Evolutionary conservation across 1,139 yeast species (phyloP), one percentile per base, ranked within the genome.

Genomic region (Candida labiduridarum): DNA sequence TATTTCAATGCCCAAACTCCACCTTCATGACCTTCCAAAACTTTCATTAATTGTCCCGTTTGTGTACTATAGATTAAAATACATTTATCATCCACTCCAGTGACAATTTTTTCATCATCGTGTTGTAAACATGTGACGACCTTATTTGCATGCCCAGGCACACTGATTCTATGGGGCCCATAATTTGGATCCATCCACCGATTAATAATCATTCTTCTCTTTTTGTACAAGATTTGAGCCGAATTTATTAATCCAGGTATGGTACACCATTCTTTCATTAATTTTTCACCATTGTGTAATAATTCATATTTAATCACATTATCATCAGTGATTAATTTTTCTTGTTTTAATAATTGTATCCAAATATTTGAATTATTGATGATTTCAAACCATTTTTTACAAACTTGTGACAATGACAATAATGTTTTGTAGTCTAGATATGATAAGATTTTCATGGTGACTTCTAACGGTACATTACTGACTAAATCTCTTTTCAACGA

Each of bases 1-100:
- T 91, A 92, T 66, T 94, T 91, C 64, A 94, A 75, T 1, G 99
- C 98, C 99, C 99, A 94, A 9, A 95, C 99, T 27, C 99, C 99
- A 45, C 98, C 98, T 52, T 89, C 96, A 63, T 94, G 99, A 11
- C 97, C 98, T 49, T 79, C 77, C 47, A 94, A 74, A 2, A 88
- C 86, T 46, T 83, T 76, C n/a, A 87, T 61, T 44, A 86, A 73
- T 44, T 74, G 73, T 4, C 97, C 97, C 0, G 89, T 84, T 35
- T 77, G 72, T 2, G 97, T 84, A 57, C 88, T 86, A 65, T 90
- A 91, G 9, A 95, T 85, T 54, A 89, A 84, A 54, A 94, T 89
- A 60, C 84, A 81, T 57, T 83, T 83, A 59, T 90, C 97, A 61
- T 92, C 98, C 1, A 96, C 92, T 33, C 97, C 97, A 3, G 97